Conservation (phyloP, 169 alveolate genomes). For the Besnoitia besnoiti region DNA sequence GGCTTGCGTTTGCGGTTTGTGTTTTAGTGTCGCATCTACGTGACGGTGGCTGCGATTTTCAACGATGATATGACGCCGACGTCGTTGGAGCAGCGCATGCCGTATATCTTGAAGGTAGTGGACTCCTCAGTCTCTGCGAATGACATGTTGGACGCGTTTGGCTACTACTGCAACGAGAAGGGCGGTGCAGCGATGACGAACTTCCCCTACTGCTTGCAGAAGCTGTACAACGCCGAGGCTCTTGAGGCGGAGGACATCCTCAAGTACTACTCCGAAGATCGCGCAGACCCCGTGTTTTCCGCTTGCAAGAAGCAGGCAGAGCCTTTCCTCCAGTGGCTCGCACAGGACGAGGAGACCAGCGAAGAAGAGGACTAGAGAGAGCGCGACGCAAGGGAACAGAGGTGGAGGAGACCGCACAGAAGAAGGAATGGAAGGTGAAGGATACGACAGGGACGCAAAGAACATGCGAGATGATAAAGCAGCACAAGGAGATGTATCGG, state of each 20-base stretch:
- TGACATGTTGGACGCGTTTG: constrained; percentile 48
- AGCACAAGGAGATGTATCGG: too few species aligned
- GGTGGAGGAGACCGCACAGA: neutral
- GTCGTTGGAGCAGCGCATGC: constrained; percentile 46
- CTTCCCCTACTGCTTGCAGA: constrained; percentile 59
- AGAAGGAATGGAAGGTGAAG: neutral
- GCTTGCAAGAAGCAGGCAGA: constrained; percentile 31
- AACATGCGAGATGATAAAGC: too few species aligned
- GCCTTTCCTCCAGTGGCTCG: constrained; percentile 62
- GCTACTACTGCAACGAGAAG: constrained; percentile 42
- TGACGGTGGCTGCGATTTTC: constrained; percentile 48
- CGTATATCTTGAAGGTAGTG: constrained; percentile 33
- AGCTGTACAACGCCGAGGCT: constrained; percentile 63
- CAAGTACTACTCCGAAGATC: constrained; percentile 30
- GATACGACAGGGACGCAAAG: too few species aligned
- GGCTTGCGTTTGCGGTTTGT: neutral
- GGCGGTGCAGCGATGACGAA: neutral
- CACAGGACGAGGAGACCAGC: constrained; percentile 13
- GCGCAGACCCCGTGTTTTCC: constrained; percentile 26
- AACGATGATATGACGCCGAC: constrained; percentile 55
- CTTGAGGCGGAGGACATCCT: constrained; percentile 65
- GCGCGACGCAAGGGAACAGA: neutral
- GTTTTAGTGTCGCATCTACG: constrained; percentile 64
- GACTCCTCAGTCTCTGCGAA: constrained; percentile 49
- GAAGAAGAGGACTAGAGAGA: constrained; percentile 26